These are phyloP conservation scores for Diaporthe sp. DNA, from an alignment of 2,329 filamentous ascomycete species.

Conservation along the genomic window DNA sequence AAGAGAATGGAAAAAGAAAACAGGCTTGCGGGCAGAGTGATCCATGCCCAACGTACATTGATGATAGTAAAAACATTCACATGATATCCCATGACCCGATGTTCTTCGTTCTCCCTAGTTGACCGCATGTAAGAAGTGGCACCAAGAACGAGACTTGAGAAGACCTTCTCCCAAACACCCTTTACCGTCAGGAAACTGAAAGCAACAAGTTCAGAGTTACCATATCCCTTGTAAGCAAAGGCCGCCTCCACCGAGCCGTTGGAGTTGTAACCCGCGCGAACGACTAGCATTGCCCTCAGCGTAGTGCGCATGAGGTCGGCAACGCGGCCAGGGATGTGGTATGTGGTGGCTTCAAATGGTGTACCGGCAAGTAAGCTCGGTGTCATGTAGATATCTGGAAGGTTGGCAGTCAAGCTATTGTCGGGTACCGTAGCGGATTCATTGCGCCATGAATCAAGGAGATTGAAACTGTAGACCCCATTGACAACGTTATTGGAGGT, in stretches of 20 bases:
- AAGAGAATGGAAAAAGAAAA: background rate
- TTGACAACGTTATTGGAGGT: background rate
- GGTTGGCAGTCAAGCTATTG: background rate
- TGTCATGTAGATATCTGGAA: background rate
- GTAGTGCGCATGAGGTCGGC: background rate
- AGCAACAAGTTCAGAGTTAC: background rate
- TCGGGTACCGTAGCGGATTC: background rate
- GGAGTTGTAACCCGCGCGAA: background rate
- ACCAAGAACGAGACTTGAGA: background rate
- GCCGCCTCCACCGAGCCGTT: background rate
- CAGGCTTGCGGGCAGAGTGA: background rate
- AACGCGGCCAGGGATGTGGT: background rate
- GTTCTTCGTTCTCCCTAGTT: background rate
- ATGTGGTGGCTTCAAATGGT: background rate
- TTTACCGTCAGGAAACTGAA: background rate
- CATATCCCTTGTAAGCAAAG: background rate
- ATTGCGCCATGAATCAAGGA: background rate
- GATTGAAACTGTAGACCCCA: background rate
- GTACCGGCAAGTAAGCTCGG: background rate
- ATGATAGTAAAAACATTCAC: background rate
- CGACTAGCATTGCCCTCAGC: background rate
- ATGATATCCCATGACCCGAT: background rate
- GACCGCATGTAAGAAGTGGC: background rate
- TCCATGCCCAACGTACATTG: background rate
- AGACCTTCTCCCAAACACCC: background rate